Base-by-base conservation (phyloP, 176 grass and related monocot species). In the Musa beccarii region DNA sequence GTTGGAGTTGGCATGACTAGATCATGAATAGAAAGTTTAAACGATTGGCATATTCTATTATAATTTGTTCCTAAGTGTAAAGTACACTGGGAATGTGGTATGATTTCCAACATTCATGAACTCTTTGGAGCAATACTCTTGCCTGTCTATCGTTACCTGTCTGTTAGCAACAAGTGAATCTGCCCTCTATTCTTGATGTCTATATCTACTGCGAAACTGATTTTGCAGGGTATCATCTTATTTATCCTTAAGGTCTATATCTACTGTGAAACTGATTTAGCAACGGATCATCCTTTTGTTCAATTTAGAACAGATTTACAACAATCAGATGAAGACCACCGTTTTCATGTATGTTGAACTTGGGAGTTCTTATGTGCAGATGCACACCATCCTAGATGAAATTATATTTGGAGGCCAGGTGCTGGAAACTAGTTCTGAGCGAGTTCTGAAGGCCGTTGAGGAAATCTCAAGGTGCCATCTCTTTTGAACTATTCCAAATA, bases 371-470 rank as follows among this genome's bases (percentile, higher is more conserved):
- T 83, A 71, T 79, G 76, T 91, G 80, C 88, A 98, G 90, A 79
- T 93, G 80, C 88, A 98, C 82, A 87, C 76, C 12, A 80, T 98
- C 85, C 84, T 98, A 79, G 95, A 98, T 82, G 95, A 98, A 84
- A 98, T 98, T 75, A 91, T 98, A 82, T 65, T 93, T 26, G 88
- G 95, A 14, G 95, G 95, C 26, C 90, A 89, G 74, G 95, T 98
- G 22, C 83, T 89, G 63, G 90, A 98, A 85, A 98, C 95, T 54
- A 93, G 85, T 77, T 93, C 84, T 22, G 95, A 87, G 72, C 75
- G 89, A 78, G 88, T 93, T 75, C 43, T 91, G 79, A 87, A 80
- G 83, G 85, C 83, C 11, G 86, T 93, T 26, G 90, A 93, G 59
- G 94, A 97, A 70, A 93, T 93, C 66, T 71, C 59, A 20, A 90